Conservation (phyloP, 1,139 yeast species). For the Zygosaccharomyces pseudobailii region DNA sequence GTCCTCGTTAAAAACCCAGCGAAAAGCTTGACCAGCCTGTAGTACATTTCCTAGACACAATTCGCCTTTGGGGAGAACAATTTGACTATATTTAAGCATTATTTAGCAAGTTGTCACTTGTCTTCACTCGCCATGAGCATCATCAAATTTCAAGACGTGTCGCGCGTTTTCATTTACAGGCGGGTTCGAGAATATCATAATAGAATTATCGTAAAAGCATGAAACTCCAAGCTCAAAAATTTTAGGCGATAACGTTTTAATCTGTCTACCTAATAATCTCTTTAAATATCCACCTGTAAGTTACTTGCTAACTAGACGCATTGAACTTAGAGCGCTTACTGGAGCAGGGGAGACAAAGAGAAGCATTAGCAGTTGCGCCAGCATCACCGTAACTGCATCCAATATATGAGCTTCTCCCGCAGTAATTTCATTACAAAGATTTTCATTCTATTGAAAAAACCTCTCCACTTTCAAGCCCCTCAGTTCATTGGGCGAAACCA, state of each 20-base stretch:
- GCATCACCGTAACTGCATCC: background rate
- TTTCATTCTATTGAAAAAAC: background rate
- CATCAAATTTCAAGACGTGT: constrained; percentile 1
- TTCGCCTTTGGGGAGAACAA: constrained; percentile 37
- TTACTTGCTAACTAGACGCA: background rate
- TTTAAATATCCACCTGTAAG: background rate
- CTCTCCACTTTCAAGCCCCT: background rate
- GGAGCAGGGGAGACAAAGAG: background rate
- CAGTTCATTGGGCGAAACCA: background rate
- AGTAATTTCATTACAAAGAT: background rate
- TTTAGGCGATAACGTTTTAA: too few relatives aligned
- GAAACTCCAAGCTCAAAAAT: too few relatives aligned
- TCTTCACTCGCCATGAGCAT: background rate
- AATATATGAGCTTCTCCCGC: background rate
- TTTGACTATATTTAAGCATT: constrained; percentile 8
- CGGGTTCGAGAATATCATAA: background rate
- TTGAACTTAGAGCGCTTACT: too few relatives aligned
- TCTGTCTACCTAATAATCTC: too few relatives aligned
- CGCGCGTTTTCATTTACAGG: background rate
- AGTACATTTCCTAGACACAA: constrained; percentile 62
- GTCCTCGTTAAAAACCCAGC: constrained; percentile 33
- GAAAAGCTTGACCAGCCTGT: constrained; percentile 83
- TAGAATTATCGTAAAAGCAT: background rate
- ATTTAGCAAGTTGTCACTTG: background rate
- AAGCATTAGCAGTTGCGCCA: background rate